These are phyloP conservation scores for Cercospora brassicicola DNA, from an alignment of 2,329 filamentous ascomycete species.

Conservation along the genomic window DNA sequence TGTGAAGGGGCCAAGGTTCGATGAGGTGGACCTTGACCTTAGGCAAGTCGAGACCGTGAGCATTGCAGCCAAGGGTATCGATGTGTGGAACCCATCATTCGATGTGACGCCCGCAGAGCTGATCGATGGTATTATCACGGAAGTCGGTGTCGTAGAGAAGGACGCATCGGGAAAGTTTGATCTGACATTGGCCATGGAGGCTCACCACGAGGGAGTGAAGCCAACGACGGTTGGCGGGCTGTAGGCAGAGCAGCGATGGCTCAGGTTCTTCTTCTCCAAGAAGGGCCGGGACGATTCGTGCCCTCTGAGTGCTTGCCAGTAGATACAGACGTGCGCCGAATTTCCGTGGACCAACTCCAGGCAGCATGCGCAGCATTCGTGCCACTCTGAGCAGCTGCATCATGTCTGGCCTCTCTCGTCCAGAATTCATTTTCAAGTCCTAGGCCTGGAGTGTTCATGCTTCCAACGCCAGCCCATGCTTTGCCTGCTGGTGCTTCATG, in stretches of 20 bases:
- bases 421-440: background rate
- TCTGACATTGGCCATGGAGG: constrained; percentile 36
- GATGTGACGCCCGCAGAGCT: constrained; percentile 86
- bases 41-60: constrained; percentile 69
- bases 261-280: background rate
- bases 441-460: background rate
- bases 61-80: constrained; percentile 73
- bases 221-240: constrained; percentile 36
- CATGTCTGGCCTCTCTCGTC: background rate
- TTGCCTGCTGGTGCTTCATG: background rate
- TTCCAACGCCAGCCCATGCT: background rate
- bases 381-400: background rate
- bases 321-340: background rate
- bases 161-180: constrained; percentile 68
- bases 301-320: background rate
- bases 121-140: constrained; percentile 93
- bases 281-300: background rate
- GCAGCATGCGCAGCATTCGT: background rate
- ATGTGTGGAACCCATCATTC: constrained; percentile 95
- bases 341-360: background rate
- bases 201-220: constrained; percentile 39
- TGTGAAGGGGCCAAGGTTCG: constrained; percentile 71
- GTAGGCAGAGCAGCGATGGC: constrained; percentile 17
- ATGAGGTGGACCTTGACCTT: constrained; percentile 62
- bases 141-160: constrained; percentile 84